Conservation (phyloP, 306 rosid genomes). For the Dicorynia guianensis region DNA sequence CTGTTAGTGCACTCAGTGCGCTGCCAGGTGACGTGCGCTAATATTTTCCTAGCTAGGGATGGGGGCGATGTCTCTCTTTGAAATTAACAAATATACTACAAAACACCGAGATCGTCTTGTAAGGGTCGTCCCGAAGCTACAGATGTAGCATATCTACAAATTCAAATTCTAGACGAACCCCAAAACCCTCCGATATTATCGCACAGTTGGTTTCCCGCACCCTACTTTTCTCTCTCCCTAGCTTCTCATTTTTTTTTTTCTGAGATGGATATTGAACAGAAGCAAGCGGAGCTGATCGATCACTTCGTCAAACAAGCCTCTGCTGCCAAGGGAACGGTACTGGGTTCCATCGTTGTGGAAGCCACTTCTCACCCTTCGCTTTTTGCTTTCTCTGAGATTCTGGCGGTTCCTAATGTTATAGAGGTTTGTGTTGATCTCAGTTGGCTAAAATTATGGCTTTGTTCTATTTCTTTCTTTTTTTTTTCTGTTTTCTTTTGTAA, state of each 20-base stretch:
- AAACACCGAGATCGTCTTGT: too few relatives aligned
- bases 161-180: too few relatives aligned
- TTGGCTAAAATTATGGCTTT: neutral
- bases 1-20: too few relatives aligned
- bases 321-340: slow-evolving; percentile 56
- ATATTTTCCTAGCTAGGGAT: too few relatives aligned
- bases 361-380: slow-evolving; percentile 90
- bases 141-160: too few relatives aligned
- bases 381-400: slow-evolving; percentile 92
- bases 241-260: neutral
- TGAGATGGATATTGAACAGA: slow-evolving; percentile 82
- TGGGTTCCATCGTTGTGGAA: slow-evolving; percentile 61
- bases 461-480: neutral
- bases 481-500: neutral
- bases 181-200: too few relatives aligned
- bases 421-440: slow-evolving; percentile 56
- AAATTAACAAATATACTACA: too few relatives aligned
- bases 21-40: too few relatives aligned
- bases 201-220: too few relatives aligned
- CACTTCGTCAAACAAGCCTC: slow-evolving; percentile 80
- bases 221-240: slow-evolving; percentile 1
- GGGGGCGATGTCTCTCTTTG: too few relatives aligned
- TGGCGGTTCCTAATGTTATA: slow-evolving; percentile 66
- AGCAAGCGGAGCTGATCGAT: slow-evolving; percentile 85
- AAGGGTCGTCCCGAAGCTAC: too few relatives aligned